Evolutionary conservation across 108 stramenopile genomes (phyloP), one percentile per base, ranked within the genome.

Genomic region (Schizochytrium sp.): DNA sequence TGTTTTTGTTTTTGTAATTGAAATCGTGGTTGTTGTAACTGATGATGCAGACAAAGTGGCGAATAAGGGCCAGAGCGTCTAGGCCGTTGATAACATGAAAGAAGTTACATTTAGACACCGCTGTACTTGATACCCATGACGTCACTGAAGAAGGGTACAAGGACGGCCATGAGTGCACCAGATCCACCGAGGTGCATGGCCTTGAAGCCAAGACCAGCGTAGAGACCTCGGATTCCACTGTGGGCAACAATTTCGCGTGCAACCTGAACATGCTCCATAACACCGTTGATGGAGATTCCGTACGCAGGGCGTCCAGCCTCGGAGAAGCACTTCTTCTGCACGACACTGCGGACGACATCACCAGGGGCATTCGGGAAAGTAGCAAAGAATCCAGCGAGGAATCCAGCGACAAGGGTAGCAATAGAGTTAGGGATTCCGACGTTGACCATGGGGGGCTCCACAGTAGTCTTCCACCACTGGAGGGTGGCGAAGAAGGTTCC

Each of bases 111-210:
- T 55, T 83, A 83, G 17, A 83, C 76, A n/a, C 76, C 76, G 76
- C 50, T n/a, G 76, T 83, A 83, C 5, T 49, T 49, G 53, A 83
- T 83, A 53, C 76, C 76, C 47, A 55, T 55, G 47, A 83, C 10
- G 53, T 83, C 47, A 53, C 50, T 55, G 53, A 83, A 83, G 47
- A 83, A 55, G 47, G 76, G 76, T 5, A 83, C 53, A 83, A 91
- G 87, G 60, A 91, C 60, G 19, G 89, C 89, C 91, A 91, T 91
- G 50, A 91, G 58, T 4, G 91, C 89, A 7, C 91, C 91, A 47
- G 61, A 73, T 42, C 89, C 88, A 28, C 91, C 91, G 50, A 91
- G 57, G 87, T 91, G 91, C 47, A 89, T 28, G 28, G 91, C 89
- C 61, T 91, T 91, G 89, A 87, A 91, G 50, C 72, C 88, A 49